Conservation (phyloP, 2,329 filamentous ascomycete species). For the Fusarium setosum region DNA sequence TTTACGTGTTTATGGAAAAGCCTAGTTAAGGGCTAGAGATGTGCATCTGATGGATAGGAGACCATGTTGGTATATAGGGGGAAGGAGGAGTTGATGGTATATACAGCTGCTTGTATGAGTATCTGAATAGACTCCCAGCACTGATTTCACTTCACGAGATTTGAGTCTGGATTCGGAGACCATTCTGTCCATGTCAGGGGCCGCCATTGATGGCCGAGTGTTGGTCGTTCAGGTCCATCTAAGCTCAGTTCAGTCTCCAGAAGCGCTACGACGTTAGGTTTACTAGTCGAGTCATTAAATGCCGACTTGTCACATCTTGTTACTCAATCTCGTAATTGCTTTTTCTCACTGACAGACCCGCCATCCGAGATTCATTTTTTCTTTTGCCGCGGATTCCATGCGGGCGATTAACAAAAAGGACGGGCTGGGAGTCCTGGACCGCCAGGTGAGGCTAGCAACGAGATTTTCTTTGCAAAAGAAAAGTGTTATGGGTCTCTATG, state of each 20-base stretch:
- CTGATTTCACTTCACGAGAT: no score
- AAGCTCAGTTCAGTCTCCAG: background rate
- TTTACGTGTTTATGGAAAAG: slow-evolving; percentile 9
- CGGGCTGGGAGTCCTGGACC: background rate
- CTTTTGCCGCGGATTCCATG: background rate
- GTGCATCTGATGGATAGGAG: background rate
- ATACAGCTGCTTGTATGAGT: background rate
- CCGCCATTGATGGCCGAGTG: background rate
- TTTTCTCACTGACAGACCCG: background rate
- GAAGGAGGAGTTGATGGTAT: background rate
- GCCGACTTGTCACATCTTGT: background rate
- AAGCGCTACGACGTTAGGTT: background rate
- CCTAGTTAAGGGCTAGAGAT: background rate
- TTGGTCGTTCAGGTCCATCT: background rate
- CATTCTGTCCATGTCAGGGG: background rate
- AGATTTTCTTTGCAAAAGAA: background rate
- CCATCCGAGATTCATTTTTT: background rate
- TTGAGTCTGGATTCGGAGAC: background rate
- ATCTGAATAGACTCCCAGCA: slow-evolving; percentile 3
- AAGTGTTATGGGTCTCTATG: background rate
- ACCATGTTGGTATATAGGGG: background rate
- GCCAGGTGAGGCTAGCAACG: background rate
- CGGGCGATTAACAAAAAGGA: background rate
- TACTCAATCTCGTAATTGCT: background rate
- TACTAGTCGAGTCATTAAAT: background rate